Evolutionary conservation across 2,329 filamentous ascomycete genomes (phyloP).

Genomic region (Tolypocladium endophyticum): DNA sequence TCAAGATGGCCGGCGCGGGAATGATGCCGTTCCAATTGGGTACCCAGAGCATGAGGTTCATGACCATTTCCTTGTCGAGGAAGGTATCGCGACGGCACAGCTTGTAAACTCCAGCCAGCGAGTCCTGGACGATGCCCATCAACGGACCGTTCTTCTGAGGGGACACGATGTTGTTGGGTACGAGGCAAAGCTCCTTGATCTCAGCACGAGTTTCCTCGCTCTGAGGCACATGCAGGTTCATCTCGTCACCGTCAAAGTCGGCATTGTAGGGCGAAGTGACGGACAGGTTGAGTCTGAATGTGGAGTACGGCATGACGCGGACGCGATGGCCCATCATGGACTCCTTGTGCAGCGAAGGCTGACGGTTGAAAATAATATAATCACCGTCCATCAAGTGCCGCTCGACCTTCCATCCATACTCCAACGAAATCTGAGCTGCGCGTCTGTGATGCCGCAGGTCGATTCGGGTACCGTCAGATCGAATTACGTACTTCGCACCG

Average conservation of each 20-base stretch:
- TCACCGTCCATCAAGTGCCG: slow-evolving; percentile 93
- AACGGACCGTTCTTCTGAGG: slow-evolving; percentile 92
- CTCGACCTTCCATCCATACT: slow-evolving; percentile 98
- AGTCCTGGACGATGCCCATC: slow-evolving; percentile 99
- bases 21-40: slow-evolving; percentile 95
- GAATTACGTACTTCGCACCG: slow-evolving; percentile 92
- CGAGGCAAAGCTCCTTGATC: slow-evolving; percentile 87
- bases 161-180: slow-evolving; percentile 97
- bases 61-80: slow-evolving; percentile 79
- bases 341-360: slow-evolving; percentile 97
- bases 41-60: slow-evolving; percentile 97
- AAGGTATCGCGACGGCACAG: slow-evolving; percentile 89
- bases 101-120: slow-evolving; percentile 93
- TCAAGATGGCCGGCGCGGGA: slow-evolving; percentile 85
- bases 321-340: slow-evolving; percentile 99
- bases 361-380: slow-evolving; percentile 99
- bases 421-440: slow-evolving; percentile 72
- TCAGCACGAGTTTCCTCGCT: slow-evolving; percentile 95
- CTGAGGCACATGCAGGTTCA: slow-evolving; percentile 99
- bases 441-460: slow-evolving; percentile 90
- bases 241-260: slow-evolving; percentile 99
- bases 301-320: slow-evolving; percentile 97
- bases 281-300: slow-evolving; percentile 92
- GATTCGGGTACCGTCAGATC: slow-evolving; percentile 86
- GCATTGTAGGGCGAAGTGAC: slow-evolving; percentile 99